Base-by-base conservation (phyloP, 2,329 filamentous ascomycete species). In the Pseudocercospora macadamiae region DNA sequence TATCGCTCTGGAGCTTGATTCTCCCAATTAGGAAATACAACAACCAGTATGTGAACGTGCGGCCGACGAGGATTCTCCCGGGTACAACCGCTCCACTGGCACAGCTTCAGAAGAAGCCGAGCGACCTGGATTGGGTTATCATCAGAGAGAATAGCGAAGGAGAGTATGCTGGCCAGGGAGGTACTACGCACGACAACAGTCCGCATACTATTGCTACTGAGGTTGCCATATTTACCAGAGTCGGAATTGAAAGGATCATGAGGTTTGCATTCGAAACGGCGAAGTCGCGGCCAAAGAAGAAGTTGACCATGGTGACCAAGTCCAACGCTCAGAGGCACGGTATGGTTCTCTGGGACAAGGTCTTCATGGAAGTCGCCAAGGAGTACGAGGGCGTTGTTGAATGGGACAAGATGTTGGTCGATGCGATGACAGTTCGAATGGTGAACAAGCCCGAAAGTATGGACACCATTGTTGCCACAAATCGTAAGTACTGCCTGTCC, bases 21-120 rank as follows among this genome's bases (percentile, higher is more conserved):
- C 76, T 90, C 6, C 85, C 85, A 16, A 89, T 90, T 66, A 83
- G 87, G 34, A 85, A 88, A 52, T 80, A 84, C 34, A 80, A 89
- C 45, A 86, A 89, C 61, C 86, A 89, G 67, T 89, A 88, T 66
- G 82, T 88, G 63, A 90, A 89, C 63, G 80, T 89, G 0, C 81
- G 87, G 0, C 88, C 72, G 0, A 79, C 77, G 6, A 69, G 76
- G 16, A 77, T 80, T 48, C 64, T 80, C 2, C 70, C 71, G 4
- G 78, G 78, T 14, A 77, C 73, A 6, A 69, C 66, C 6, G 75
- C 75, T 21, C 78, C 78, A 1, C 59, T 81, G 5, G 69, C 69
- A 4, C 71, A 74, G 28, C 73, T 74, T 54, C 63, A 71, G 44
- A 57, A 64, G 49, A 66, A 65, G 4, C 70, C 71, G 0, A 62